These are phyloP conservation scores for Conoideocrella luteorostrata DNA, from an alignment of 2,329 filamentous ascomycete genomes.

Conservation along the genomic window DNA sequence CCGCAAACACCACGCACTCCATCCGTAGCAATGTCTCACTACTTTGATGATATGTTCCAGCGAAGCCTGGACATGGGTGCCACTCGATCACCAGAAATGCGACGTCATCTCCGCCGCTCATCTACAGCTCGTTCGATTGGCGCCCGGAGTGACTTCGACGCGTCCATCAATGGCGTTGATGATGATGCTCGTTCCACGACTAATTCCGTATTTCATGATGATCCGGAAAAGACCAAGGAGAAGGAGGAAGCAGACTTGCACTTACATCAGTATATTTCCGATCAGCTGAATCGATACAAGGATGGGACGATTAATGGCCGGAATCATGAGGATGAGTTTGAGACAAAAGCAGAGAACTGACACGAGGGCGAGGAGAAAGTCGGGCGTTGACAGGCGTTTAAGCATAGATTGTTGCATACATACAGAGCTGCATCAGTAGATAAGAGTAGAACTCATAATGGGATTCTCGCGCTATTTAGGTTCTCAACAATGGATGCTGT, in stretches of 20 bases:
- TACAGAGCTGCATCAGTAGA: not conserved
- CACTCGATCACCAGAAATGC: constrained; percentile 29
- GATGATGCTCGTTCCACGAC: constrained; percentile 27
- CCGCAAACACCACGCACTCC: constrained; percentile 91
- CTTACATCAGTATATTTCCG: constrained; percentile 73
- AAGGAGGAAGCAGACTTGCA: constrained; percentile 58
- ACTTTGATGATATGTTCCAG: constrained; percentile 85
- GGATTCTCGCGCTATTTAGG: no score
- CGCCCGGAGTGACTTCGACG: constrained; percentile 70
- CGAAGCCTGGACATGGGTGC: constrained; percentile 31
- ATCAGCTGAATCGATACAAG: constrained; percentile 68
- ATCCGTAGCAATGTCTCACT: constrained; percentile 75
- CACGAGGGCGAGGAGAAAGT: not conserved
- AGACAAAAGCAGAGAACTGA: constrained; percentile 34
- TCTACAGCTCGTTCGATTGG: constrained; percentile 81
- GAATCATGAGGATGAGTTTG: constrained; percentile 39
- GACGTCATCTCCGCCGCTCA: constrained; percentile 62
- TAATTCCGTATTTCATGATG: constrained; percentile 26
- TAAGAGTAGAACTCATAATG: no score
- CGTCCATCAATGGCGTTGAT: constrained; percentile 40
- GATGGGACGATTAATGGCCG: constrained; percentile 19
- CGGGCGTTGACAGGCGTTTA: not conserved
- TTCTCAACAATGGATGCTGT: no score
- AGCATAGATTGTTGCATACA: not conserved
- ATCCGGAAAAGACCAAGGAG: constrained; percentile 39